Evolutionary conservation across 73 alveolate genomes (phyloP).

Genomic region (Durusdinium trenchii): DNA sequence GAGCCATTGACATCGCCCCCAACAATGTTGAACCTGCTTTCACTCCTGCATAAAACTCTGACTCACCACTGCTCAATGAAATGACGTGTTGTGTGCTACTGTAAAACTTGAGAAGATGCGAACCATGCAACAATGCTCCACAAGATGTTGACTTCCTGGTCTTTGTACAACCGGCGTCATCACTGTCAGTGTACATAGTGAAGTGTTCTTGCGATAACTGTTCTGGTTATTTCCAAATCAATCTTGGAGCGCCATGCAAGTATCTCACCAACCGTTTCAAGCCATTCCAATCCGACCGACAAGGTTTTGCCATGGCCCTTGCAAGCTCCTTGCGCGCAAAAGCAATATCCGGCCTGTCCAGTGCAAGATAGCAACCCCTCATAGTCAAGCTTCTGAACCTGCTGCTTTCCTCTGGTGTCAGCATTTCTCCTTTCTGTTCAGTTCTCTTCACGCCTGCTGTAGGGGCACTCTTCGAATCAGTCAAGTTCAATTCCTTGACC

Average conservation of each 20-base stretch:
- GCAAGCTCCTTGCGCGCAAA: not conserved
- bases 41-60: not conserved
- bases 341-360: conserved; percentile 46
- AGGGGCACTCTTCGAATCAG: not conserved
- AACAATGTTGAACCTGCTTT: not conserved
- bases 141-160: not conserved
- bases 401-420: not conserved
- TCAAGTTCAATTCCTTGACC: not conserved
- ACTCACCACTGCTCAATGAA: not conserved
- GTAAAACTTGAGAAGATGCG: not conserved
- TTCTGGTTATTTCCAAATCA: not conserved
- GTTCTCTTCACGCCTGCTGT: not conserved
- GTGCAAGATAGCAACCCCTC: not conserved
- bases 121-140: not conserved
- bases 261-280: conserved; percentile 9
- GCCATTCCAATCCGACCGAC: not conserved
- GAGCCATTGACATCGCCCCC: conserved; percentile 13
- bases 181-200: not conserved
- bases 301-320: not conserved
- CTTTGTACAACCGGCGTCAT: conserved; percentile 20
- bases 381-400: not conserved
- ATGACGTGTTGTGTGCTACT: not conserved
- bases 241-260: not conserved
- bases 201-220: not conserved
- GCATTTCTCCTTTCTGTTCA: not conserved